Evolutionary conservation across 78 protist species (phyloP).

Genomic region (Speleostelium caveatum): DNA sequence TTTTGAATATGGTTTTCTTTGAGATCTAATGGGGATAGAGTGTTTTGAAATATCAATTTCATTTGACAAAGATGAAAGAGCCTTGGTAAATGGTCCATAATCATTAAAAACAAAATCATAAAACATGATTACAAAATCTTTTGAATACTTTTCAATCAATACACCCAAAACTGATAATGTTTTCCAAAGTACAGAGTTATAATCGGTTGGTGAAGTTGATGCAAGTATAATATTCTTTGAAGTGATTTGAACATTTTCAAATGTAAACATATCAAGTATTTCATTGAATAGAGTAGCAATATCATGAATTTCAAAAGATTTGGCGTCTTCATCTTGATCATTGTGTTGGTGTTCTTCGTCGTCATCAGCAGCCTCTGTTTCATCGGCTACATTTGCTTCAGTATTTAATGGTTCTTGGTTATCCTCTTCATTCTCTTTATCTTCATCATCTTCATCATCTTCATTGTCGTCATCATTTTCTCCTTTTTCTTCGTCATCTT

Average conservation of each 20-base stretch:
- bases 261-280: not conserved
- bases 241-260: not conserved
- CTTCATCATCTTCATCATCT: not conserved
- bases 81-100: not conserved
- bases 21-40: not conserved
- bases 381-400: not conserved
- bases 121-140: constrained; percentile 29
- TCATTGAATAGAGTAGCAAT: constrained; percentile 2
- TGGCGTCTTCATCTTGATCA: not conserved
- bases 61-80: not conserved
- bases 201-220: constrained; percentile 14
- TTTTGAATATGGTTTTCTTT: constrained; percentile 6
- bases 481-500: constrained; percentile 2
- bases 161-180: constrained; percentile 21
- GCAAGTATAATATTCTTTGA: constrained; percentile 21
- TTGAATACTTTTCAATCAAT: constrained; percentile 17
- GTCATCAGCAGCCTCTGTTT: not conserved
- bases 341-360: no score
- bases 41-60: not conserved
- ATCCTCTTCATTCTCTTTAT: constrained; percentile 1
- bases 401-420: not conserved
- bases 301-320: not conserved
- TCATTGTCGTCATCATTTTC: not conserved
- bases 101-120: constrained; percentile 28
- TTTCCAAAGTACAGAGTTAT: constrained; percentile 42